phyloP scores from a whole-genome alignment of 1,284 basidiomycete species.

The Irpex sp. region DNA sequence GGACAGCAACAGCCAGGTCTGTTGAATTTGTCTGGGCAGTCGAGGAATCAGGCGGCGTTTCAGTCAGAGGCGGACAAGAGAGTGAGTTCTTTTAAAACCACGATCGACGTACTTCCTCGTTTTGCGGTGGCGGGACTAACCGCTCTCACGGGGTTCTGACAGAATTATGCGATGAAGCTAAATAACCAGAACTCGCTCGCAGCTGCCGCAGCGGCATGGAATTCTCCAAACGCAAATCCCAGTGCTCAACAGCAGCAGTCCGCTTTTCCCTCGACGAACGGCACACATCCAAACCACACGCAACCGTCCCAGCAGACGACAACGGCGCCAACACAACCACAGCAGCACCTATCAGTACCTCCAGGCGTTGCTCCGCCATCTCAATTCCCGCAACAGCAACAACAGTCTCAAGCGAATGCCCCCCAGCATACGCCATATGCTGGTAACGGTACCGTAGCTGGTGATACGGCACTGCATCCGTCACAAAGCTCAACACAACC shows the following conservation, averaged over 20 bases:
- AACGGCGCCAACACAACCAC: slow-evolving; percentile 26
- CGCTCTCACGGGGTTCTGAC: neutral
- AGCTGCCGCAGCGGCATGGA: slow-evolving; percentile 50
- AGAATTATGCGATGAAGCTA: slow-evolving; percentile 59
- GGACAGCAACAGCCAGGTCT: slow-evolving; percentile 55
- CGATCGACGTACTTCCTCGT: neutral
- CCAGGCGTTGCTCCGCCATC: slow-evolving; percentile 51
- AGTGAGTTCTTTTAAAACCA: slow-evolving; percentile 40
- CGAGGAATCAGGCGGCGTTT: slow-evolving; percentile 59
- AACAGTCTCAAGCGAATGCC: slow-evolving; percentile 26
- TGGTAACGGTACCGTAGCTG: slow-evolving; percentile 30
- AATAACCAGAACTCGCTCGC: slow-evolving; percentile 57
- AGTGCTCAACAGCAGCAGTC: slow-evolving; percentile 21
- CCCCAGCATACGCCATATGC: slow-evolving; percentile 29
- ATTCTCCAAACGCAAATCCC: slow-evolving; percentile 45
- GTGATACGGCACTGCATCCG: slow-evolving; percentile 26
- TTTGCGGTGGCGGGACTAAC: slow-evolving; percentile 8
- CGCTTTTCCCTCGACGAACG: slow-evolving; percentile 23
- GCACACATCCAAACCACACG: slow-evolving; percentile 33
- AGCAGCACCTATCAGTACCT: slow-evolving; percentile 42
- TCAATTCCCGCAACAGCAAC: slow-evolving; percentile 28
- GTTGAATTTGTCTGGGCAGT: slow-evolving; percentile 53
- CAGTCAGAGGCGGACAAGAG: slow-evolving; percentile 66
- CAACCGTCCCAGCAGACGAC: slow-evolving; percentile 25
- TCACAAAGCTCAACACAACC: slow-evolving; percentile 25